Percentiles rank a stretch among this genome's conserved stretches.
Evolutionary conservation across 2,329 filamentous ascomycete genomes (phyloP).

Genomic region (Fusarium luffae): DNA sequence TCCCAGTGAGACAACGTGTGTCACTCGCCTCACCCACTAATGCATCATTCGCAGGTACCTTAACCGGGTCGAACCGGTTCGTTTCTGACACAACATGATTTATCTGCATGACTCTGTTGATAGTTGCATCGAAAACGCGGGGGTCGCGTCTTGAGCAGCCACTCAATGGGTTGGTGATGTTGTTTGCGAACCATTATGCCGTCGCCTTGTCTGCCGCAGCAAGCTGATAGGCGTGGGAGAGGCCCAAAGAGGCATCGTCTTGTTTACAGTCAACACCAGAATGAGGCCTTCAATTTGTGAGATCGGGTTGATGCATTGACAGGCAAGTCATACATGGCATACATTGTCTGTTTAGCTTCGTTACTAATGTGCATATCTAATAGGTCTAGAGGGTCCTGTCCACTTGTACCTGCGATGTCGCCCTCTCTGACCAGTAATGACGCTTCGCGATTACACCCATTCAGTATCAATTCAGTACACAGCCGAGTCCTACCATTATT

Average conservation of each 20-base stretch:
- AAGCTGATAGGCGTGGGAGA: constrained; percentile 18
- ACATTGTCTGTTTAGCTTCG: constrained; percentile 18
- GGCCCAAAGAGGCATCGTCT: constrained; percentile 24
- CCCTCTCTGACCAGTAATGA: constrained; percentile 13
- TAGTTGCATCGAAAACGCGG: constrained; percentile 8
- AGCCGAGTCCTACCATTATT: constrained; percentile 2
- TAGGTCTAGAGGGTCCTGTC: not conserved
- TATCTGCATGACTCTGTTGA: constrained; percentile 13
- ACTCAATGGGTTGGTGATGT: constrained; percentile 18
- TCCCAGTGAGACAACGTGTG: not conserved
- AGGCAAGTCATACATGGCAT: constrained; percentile 37
- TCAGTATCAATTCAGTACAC: not conserved
- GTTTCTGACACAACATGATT: constrained; percentile 10
- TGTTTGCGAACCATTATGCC: constrained; percentile 36
- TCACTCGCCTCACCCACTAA: not conserved
- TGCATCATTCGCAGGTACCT: not conserved
- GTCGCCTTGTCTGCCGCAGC: constrained; percentile 20
- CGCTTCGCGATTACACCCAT: not conserved
- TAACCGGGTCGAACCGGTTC: constrained; percentile 10
- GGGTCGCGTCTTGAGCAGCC: constrained; percentile 28
- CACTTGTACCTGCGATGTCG: constrained; percentile 2
- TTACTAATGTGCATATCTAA: constrained; percentile 2
- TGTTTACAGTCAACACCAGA: constrained; percentile 29
- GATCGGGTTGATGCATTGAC: constrained; percentile 6
- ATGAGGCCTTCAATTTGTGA: constrained; percentile 16